phyloP scores from a whole-genome alignment of 441 rosid species.

The Euphorbia schlechtendalii region DNA sequence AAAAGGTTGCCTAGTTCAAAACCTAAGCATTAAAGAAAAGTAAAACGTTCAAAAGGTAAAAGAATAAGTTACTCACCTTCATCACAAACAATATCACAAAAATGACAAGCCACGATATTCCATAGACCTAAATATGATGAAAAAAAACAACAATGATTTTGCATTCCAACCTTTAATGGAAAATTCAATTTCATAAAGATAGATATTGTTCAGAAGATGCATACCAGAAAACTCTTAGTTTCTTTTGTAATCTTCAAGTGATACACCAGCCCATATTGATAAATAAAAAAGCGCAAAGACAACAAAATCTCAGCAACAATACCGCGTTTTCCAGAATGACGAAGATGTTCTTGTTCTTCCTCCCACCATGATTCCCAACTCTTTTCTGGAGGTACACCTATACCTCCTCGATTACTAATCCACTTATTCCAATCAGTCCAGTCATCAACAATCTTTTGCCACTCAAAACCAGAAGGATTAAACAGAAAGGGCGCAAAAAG shows the following conservation, averaged over 20 bases:
- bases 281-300: constrained; percentile 78
- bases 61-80: constrained; percentile 57
- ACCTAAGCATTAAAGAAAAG: background rate
- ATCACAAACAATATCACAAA: constrained; percentile 77
- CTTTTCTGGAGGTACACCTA: constrained; percentile 94
- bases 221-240: constrained; percentile 63
- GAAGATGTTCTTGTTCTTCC: constrained; percentile 97
- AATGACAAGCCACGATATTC: constrained; percentile 93
- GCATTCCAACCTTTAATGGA: background rate
- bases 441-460: constrained; percentile 99
- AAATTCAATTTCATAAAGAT: constrained; percentile 1
- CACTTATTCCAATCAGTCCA: constrained; percentile 99
- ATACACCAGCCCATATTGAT: constrained; percentile 95
- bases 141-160: constrained; percentile 3
- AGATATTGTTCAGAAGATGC: constrained; percentile 13
- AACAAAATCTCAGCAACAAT: constrained; percentile 79
- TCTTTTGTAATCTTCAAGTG: constrained; percentile 57
- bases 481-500: constrained; percentile 98
- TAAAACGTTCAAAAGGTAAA: background rate
- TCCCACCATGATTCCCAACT: constrained; percentile 99
- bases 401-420: constrained; percentile 90
- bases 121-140: constrained; percentile 60
- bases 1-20: background rate
- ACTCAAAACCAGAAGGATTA: constrained; percentile 98
- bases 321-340: constrained; percentile 86